Percentiles rank a stretch among this genome's conserved stretches.
Conservation (phyloP, 345 rosid genomes). For the Capsella bursapastoris region DNA sequence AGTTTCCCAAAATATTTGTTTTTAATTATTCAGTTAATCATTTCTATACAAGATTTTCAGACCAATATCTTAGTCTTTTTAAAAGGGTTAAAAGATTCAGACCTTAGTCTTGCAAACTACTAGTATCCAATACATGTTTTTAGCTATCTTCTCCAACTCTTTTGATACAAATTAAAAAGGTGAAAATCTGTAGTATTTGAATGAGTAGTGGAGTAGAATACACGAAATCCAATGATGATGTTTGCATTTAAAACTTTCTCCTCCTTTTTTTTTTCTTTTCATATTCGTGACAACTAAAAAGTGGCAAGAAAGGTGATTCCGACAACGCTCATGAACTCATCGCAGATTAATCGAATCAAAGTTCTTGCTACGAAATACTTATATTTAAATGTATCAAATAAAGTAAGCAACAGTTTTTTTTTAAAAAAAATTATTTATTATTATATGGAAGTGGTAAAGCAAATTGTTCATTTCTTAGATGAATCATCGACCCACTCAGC, state of each 20-base stretch:
- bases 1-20: not conserved
- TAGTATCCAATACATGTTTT: not conserved
- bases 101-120: not conserved
- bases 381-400: not conserved
- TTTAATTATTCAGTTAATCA: not conserved
- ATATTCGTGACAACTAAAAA: slow-evolving; percentile 42
- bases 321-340: slow-evolving; percentile 22
- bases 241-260: slow-evolving; percentile 23
- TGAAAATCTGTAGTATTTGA: too few relatives aligned
- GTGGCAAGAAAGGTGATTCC: slow-evolving; percentile 37
- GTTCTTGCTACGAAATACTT: slow-evolving; percentile 1
- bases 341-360: slow-evolving; percentile 1
- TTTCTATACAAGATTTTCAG: not conserved
- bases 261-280: not conserved
- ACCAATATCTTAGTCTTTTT: too few relatives aligned
- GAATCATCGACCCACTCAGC: slow-evolving; percentile 16
- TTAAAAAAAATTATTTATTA: too few relatives aligned
- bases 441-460: not conserved
- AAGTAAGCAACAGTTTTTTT: not conserved
- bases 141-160: not conserved
- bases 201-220: slow-evolving; percentile 23
- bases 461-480: not conserved
- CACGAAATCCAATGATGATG: slow-evolving; percentile 34
- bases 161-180: not conserved
- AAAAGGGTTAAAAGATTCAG: not conserved